phyloP scores from a whole-genome alignment of 768 basidiomycete genomes.

The Lyophyllum shimeji region DNA sequence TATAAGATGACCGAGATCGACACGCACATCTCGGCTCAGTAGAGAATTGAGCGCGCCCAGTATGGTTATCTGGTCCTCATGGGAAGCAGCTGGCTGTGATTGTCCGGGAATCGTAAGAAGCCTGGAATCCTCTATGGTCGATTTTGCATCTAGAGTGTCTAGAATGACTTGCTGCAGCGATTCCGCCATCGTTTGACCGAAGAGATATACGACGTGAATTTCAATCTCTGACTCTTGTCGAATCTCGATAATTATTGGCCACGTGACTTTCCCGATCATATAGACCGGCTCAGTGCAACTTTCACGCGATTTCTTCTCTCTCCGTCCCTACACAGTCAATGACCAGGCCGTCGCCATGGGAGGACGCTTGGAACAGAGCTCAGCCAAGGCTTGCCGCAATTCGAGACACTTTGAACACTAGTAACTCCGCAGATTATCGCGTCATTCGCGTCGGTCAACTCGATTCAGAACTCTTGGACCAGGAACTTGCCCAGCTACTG shows the following conservation, averaged over 20 bases:
- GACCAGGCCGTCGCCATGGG: slow-evolving; percentile 38
- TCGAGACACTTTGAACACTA: slow-evolving; percentile 34
- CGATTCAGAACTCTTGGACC: slow-evolving; percentile 88
- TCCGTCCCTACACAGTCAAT: slow-evolving; percentile 12
- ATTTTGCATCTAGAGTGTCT: slow-evolving; percentile 59
- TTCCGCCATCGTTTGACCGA: slow-evolving; percentile 59
- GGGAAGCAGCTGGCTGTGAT: slow-evolving; percentile 51
- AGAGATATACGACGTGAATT: background rate
- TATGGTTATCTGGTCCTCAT: slow-evolving; percentile 81
- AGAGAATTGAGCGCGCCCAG: slow-evolving; percentile 93
- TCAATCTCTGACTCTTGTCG: slow-evolving; percentile 13
- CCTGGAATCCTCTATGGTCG: slow-evolving; percentile 67
- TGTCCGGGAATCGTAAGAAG: slow-evolving; percentile 66
- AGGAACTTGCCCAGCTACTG: slow-evolving; percentile 79
- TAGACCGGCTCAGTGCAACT: background rate
- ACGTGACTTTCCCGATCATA: slow-evolving; percentile 5
- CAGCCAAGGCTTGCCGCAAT: slow-evolving; percentile 54
- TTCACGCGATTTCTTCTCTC: slow-evolving; percentile 19
- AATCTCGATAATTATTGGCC: slow-evolving; percentile 17
- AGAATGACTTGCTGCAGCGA: slow-evolving; percentile 78
- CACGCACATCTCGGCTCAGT: slow-evolving; percentile 74
- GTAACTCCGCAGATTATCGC: slow-evolving; percentile 37
- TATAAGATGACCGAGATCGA: slow-evolving; percentile 8
- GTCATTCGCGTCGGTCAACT: slow-evolving; percentile 85
- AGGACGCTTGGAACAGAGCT: slow-evolving; percentile 64